phyloP scores from a whole-genome alignment of 2,329 filamentous ascomycete species.

The Talaromyces sp. region DNA sequence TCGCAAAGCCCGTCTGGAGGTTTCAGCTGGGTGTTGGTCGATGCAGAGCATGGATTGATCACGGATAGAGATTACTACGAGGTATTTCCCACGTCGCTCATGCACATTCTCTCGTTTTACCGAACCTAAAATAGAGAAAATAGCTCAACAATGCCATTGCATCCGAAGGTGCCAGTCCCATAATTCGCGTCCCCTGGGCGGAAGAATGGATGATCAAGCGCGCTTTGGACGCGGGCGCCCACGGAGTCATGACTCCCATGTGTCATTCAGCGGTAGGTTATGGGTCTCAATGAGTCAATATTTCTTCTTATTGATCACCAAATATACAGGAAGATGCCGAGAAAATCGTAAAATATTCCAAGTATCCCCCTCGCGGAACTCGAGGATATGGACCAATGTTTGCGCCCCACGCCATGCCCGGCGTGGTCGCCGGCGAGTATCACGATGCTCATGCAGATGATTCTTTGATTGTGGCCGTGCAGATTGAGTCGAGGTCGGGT shows the following conservation, averaged over 20 bases:
- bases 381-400: constrained; percentile 55
- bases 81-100: neutral
- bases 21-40: constrained; percentile 10
- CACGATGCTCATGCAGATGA: constrained; percentile 51
- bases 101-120: neutral
- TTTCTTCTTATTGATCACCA: constrained; percentile 36
- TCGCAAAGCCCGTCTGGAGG: constrained; percentile 2
- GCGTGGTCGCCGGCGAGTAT: constrained; percentile 41
- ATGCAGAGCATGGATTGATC: constrained; percentile 12
- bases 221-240: constrained; percentile 55
- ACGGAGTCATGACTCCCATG: constrained; percentile 48
- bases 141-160: constrained; percentile 48
- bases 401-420: constrained; percentile 38
- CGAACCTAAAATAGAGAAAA: constrained; percentile 16
- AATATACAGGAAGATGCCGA: constrained; percentile 45
- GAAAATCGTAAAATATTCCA: constrained; percentile 47
- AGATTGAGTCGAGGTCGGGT: constrained; percentile 39
- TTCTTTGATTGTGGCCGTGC: constrained; percentile 45
- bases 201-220: constrained; percentile 39
- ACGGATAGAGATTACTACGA: constrained; percentile 11
- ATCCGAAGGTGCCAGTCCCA: constrained; percentile 36
- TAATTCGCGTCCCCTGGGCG: constrained; percentile 39
- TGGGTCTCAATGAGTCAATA: constrained; percentile 15
- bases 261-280: constrained; percentile 23
- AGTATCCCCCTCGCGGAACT: constrained; percentile 52